Evolutionary conservation across 2,329 filamentous ascomycete species (phyloP).

Genomic region (Trematosphaeria pertusa): DNA sequence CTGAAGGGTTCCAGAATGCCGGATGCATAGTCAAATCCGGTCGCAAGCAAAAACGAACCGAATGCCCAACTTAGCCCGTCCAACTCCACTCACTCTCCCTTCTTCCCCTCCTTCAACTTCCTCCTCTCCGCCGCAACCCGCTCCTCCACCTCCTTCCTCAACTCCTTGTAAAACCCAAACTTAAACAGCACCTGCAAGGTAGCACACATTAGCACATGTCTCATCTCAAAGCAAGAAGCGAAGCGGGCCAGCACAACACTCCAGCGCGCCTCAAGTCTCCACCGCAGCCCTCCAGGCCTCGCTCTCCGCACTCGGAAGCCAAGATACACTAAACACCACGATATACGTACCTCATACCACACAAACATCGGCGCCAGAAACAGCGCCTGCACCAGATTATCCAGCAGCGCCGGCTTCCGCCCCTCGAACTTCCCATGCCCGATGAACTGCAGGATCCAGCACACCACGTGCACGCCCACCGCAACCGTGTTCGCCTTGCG

Average conservation of each 20-base stretch:
- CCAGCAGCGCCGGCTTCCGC: constrained; percentile 83
- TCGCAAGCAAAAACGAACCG: no score
- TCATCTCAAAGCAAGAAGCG: no score
- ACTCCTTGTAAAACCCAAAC: constrained; percentile 75
- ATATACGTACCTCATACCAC: constrained; percentile 96
- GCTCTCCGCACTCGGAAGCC: no score
- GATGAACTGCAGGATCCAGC: constrained; percentile 88
- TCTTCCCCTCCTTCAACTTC: constrained; percentile 52
- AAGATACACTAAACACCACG: no score
- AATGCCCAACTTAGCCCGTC: not conserved
- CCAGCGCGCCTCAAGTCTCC: no score
- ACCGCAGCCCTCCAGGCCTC: no score
- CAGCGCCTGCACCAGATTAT: constrained; percentile 89
- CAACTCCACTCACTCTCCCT: constrained; percentile 6
- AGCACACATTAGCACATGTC: no score
- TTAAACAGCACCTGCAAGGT: constrained; percentile 85
- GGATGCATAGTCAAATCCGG: no score
- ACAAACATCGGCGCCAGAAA: constrained; percentile 95
- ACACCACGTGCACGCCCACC: constrained; percentile 70
- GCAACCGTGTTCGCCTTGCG: constrained; percentile 66
- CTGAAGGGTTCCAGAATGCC: no score
- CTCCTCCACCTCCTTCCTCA: constrained; percentile 54
- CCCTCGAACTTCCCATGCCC: constrained; percentile 90
- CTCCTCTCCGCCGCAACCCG: constrained; percentile 55
- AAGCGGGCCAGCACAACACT: no score